A percentile compares a stretch with the other conserved stretches of the same genome.
Evolutionary conservation across 2,329 filamentous ascomycete species (phyloP).

Genomic region (Purpureocillium lavendulum): DNA sequence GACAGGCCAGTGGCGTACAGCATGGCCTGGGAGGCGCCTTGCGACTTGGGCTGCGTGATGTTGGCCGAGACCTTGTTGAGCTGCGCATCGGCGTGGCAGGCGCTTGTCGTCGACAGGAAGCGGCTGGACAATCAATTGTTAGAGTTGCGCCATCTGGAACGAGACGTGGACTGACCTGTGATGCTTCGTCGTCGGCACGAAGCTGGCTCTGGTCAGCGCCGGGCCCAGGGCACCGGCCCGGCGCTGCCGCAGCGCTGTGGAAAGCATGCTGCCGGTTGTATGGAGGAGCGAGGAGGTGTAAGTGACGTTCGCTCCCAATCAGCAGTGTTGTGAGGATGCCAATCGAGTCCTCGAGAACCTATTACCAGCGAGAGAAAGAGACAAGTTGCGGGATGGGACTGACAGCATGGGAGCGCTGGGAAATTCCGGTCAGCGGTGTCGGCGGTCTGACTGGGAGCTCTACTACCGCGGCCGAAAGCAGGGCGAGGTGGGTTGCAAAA

Average conservation of each 20-base stretch:
- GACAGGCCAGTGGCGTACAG: slow-evolving; percentile 87
- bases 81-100: slow-evolving; percentile 39
- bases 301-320: background rate
- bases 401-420: too few relatives aligned
- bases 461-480: too few relatives aligned
- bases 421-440: slow-evolving; percentile 18
- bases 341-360: background rate
- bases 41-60: slow-evolving; percentile 96
- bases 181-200: background rate
- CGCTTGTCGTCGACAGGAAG: slow-evolving; percentile 40
- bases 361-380: background rate
- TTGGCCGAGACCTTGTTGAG: slow-evolving; percentile 78
- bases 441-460: too few relatives aligned
- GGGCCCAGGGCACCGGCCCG: slow-evolving; percentile 3
- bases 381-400: too few relatives aligned
- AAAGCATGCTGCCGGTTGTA: slow-evolving; percentile 9
- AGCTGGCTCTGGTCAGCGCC: slow-evolving; percentile 8
- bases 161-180: too few relatives aligned
- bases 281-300: background rate
- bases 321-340: background rate
- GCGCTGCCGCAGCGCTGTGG: slow-evolving; percentile 10
- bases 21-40: slow-evolving; percentile 98
- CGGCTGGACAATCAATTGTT: slow-evolving; percentile 27
- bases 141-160: background rate
- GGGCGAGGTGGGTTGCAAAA: too few relatives aligned